Base-by-base conservation (phyloP, 495 filamentous ascomycete genomes). In the Lichenothelia convexa region DNA sequence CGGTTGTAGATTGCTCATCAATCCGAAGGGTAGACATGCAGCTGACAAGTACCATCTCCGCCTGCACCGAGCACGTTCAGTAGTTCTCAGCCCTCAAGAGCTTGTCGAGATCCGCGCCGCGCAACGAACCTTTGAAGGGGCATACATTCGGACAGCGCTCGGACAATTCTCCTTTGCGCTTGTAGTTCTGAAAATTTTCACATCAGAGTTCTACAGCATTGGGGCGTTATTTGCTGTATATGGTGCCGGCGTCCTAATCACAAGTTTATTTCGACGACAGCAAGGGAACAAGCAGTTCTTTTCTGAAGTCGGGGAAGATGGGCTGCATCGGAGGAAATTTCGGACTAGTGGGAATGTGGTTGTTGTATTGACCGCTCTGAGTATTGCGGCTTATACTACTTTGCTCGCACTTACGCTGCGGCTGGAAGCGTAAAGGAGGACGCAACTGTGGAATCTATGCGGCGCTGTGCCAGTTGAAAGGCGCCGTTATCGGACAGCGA, bases 211-310 rank as follows among this genome's bases (percentile, higher is more conserved):
- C 67, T 95, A 93, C 59, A 68, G 73, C 44, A 87, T 93, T 44
- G 86, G 85, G 13, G 86, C 86, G 2, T 65, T 94, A 15, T 93
- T 93, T 49, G 85, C 87, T 5, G 74, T 81, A 22, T 94, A 93
- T 46, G 87, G 91, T 0, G 74, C 78, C 13, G 80, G 80, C 11
- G 69, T 97, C 11, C 57, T 95, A 46, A 61, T 80, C 5, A 80
- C 82, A 32, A 75, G 80, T 38, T 53, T 85, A 33, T 85, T 83
- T 51, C 66, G 89, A 12, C 70, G 91, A 40, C 76, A 83, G 42
- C 75, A 92, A 49, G 89, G 89, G 40, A 94, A 97, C 53, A 68
- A 67, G 36, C 86, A 94, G 53, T 94, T 97, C 56, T 94, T 94
- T 54, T 74, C 72, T 26, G 74, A 84, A 55, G 50, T 73, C 21